Conservation (phyloP, 495 filamentous ascomycete species). For the Penicillium antarcticum region DNA sequence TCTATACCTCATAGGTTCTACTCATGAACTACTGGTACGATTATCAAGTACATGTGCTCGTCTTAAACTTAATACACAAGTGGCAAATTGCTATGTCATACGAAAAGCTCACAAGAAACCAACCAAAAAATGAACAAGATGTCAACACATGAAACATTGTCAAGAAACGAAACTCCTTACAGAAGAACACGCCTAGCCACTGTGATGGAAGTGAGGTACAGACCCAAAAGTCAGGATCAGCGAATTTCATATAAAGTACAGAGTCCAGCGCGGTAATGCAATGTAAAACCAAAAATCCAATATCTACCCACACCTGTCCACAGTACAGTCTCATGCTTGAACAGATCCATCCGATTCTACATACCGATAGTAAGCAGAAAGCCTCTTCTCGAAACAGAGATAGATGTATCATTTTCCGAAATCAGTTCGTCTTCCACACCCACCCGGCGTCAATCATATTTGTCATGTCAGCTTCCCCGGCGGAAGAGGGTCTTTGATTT, state of each 20-base stretch:
- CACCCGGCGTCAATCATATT: constrained; percentile 6
- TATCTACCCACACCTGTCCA: constrained; percentile 29
- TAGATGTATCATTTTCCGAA: constrained; percentile 22
- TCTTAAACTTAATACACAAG: constrained; percentile 10
- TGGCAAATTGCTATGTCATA: constrained; percentile 16
- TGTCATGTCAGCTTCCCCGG: constrained; percentile 10
- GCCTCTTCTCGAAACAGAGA: constrained; percentile 16
- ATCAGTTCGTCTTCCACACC: constrained; percentile 13
- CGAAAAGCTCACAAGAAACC: constrained; percentile 9
- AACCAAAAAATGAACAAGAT: constrained; percentile 5
- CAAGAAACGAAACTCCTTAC: constrained; percentile 10
- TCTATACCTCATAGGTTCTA: no score
- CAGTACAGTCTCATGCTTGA: constrained; percentile 11
- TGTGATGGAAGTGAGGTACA: constrained; percentile 6
- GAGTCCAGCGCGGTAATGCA: constrained; percentile 31
- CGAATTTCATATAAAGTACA: constrained; percentile 32
- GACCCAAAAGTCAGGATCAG: constrained; percentile 10
- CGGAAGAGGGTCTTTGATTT: constrained; percentile 9
- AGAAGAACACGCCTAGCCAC: constrained; percentile 1
- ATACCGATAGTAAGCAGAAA: constrained; percentile 18
- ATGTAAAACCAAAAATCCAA: constrained; percentile 27
- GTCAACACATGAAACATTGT: background rate
- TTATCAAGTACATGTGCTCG: no score
- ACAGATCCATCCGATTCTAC: constrained; percentile 18
- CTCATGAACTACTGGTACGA: no score